Conservation (phyloP, 2,329 filamentous ascomycete species). For the Pestalotiopsis sp. region DNA sequence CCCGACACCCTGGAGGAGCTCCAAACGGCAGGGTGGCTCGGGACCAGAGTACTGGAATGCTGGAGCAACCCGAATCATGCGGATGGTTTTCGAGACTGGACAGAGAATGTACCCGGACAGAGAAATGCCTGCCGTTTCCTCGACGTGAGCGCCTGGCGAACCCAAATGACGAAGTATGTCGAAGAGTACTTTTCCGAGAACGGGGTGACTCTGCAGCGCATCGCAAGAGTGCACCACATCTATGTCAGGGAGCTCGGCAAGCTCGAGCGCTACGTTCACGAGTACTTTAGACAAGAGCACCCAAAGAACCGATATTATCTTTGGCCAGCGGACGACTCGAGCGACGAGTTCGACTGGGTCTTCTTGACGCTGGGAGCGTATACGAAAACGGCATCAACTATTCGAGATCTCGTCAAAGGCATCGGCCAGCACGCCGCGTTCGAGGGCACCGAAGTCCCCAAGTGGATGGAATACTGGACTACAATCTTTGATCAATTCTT, state of each 20-base stretch:
- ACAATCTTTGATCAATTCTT: background rate
- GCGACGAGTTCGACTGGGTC: slow-evolving; percentile 1
- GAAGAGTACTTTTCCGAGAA: background rate
- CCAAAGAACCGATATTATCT: background rate
- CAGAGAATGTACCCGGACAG: background rate
- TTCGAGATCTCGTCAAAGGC: background rate
- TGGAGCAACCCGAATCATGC: background rate
- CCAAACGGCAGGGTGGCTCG: background rate
- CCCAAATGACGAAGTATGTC: background rate
- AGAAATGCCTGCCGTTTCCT: background rate
- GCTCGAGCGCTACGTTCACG: background rate
- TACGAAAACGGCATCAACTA: background rate
- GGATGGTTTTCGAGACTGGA: background rate
- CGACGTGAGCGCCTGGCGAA: background rate
- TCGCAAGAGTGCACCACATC: background rate
- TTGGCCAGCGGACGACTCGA: background rate
- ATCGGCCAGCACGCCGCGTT: background rate
- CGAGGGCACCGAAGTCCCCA: background rate
- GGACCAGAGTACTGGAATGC: background rate
- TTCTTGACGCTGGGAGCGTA: background rate
- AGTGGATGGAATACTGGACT: background rate
- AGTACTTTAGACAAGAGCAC: background rate
- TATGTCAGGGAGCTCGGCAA: background rate
- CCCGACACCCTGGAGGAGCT: background rate
- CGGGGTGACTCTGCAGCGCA: background rate